A percentile compares a stretch with the other conserved stretches of the same genome.
Conservation (phyloP, 1,139 yeast genomes). For the Candida sp. region DNA sequence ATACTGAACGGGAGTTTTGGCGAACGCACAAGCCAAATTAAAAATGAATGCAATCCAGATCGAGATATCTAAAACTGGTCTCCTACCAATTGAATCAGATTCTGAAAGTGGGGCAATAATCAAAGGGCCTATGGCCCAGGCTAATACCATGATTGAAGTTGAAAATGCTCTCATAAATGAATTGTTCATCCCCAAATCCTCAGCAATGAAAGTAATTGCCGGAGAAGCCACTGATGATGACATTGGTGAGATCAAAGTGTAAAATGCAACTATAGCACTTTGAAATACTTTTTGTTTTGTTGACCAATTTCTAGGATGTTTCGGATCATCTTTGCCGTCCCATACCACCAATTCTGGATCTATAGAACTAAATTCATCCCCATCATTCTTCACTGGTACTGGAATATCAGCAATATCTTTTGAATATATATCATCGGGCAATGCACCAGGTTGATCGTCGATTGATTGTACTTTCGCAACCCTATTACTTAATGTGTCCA, state of each 20-base stretch:
- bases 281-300: constrained; percentile 35
- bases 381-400: constrained; percentile 43
- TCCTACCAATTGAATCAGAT: constrained; percentile 47
- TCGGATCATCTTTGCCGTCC: constrained; percentile 61
- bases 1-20: constrained; percentile 51
- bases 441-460: not conserved
- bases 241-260: constrained; percentile 56
- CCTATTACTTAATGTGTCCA: constrained; percentile 20
- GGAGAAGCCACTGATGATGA: constrained; percentile 61
- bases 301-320: constrained; percentile 61
- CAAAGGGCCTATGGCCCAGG: constrained; percentile 64
- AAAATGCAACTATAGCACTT: constrained; percentile 47
- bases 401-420: constrained; percentile 29
- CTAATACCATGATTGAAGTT: constrained; percentile 57
- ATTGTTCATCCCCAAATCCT: constrained; percentile 35
- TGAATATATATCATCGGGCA: not conserved
- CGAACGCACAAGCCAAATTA: constrained; percentile 56
- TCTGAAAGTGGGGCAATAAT: constrained; percentile 61
- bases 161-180: constrained; percentile 41
- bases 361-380: constrained; percentile 44
- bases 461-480: constrained; percentile 9
- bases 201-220: constrained; percentile 46
- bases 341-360: constrained; percentile 67
- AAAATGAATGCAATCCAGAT: constrained; percentile 50
- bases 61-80: constrained; percentile 46